Evolutionary conservation across 2,329 filamentous ascomycete species (phyloP), one percentile per base, ranked within the genome.

Genomic region (Cordyceps cateniannulata): DNA sequence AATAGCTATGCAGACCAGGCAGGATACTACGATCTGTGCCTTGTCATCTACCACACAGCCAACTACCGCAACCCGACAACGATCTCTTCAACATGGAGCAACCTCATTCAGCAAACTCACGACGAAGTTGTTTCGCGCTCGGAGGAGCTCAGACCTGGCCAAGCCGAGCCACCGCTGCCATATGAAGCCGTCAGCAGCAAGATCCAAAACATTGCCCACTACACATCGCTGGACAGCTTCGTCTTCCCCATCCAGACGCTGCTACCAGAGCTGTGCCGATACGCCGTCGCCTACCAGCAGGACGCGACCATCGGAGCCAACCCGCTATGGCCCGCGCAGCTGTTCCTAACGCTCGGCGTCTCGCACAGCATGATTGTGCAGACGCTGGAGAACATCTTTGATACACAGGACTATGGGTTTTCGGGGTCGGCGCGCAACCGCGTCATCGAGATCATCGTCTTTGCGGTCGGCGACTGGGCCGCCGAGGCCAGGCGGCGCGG

Each of bases 1-100:
- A 96, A 98, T 71, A 79, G 86, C 64, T 99, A 92, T 69, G 91
- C 93, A 60, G 93, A 97, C 70, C 88, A 91, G 69, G 95, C 91
- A 2, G 88, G 86, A 54, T 99, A 99, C 79, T 93, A 92, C 75
- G 95, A 98, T 71, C 84, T 99, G 55, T 96, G 91, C 71, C 84
- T 99, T 9, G 81, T 93, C 62, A 96, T 99, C 69, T 98, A 93
- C 78, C 89, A 96, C 72, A 85, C 89, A 1, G 93, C 93, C 50
- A 92, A 98, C 73, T 91, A 96, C 77, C 89, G 93, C 67, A 96
- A 93, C 69, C 82, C 91, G 1, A 86, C 90, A 47, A 90, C 95
- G 64, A 95, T 99, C 68, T 82, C 84, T 59, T 81, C 87, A 45
- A 96, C 91, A 3, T 99, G 95, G 95, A 82, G 86, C 69, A 87